A percentile compares a stretch with the other conserved stretches of the same genome.
Conservation (phyloP, 306 rosid species). For the Prunus davidiana region DNA sequence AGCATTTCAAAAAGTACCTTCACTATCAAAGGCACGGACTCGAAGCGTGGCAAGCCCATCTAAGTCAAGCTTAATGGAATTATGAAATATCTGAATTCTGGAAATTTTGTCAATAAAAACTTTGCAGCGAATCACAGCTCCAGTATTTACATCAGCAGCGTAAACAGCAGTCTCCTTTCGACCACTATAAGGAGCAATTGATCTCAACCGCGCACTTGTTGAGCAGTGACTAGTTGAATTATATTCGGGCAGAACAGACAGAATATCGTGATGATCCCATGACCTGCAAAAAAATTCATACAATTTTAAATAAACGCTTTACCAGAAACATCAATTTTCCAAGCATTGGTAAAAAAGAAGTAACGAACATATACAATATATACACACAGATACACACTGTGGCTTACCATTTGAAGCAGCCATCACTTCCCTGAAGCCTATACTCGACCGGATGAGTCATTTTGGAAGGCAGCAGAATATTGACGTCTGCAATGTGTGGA, state of each 20-base stretch:
- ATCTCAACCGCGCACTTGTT: constrained; percentile 77
- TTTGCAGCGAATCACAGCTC: constrained; percentile 80
- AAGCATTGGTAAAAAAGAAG: neutral
- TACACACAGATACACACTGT: neutral
- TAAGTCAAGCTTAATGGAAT: constrained; percentile 84
- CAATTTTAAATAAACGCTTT: neutral
- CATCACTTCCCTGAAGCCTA: constrained; percentile 86
- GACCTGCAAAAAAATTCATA: constrained; percentile 48
- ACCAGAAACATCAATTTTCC: neutral
- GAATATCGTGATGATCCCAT: constrained; percentile 96
- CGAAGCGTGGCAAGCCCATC: constrained; percentile 94
- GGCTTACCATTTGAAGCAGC: constrained; percentile 84
- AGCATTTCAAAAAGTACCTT: constrained; percentile 50
- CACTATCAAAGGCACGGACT: constrained; percentile 77
- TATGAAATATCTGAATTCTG: constrained; percentile 85
- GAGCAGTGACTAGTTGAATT: constrained; percentile 79
- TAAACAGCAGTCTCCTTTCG: constrained; percentile 96
- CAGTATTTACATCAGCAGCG: constrained; percentile 73
- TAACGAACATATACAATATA: neutral
- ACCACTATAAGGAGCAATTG: constrained; percentile 80
- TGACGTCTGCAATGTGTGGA: constrained; percentile 89
- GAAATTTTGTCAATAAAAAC: constrained; percentile 83
- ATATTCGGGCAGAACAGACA: constrained; percentile 75
- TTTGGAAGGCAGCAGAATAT: constrained; percentile 76
- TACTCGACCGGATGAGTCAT: constrained; percentile 82